These are phyloP conservation scores for Plantago rigida DNA, from an alignment of 305 asterid species.

Conservation along the genomic window DNA sequence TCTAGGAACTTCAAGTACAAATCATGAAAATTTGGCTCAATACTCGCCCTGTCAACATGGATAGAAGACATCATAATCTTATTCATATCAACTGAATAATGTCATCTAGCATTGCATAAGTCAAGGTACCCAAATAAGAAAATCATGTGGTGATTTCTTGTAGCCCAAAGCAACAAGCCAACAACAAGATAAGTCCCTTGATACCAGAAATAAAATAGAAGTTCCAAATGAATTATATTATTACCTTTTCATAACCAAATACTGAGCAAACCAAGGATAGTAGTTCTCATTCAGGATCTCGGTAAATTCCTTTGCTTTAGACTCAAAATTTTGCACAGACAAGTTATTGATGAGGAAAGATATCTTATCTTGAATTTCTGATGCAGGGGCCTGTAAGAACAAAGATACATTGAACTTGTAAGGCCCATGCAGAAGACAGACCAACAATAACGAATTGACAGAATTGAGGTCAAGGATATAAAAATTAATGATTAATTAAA, in stretches of 20 bases:
- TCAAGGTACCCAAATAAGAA: not conserved
- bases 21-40: conserved; percentile 95
- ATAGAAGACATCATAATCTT: conserved; percentile 19
- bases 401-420: conserved; percentile 20
- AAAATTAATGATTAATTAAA: not conserved
- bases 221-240: not conserved
- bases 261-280: conserved; percentile 97
- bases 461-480: not conserved
- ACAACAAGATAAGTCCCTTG: conserved; percentile 1
- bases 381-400: conserved; percentile 70
- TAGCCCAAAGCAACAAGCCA: conserved; percentile 12
- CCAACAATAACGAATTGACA: not conserved
- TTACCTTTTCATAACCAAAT: conserved; percentile 97
- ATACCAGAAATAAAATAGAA: no score
- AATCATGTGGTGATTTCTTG: conserved; percentile 2
- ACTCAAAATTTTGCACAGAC: conserved; percentile 71
- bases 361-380: conserved; percentile 89
- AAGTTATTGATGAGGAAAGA: conserved; percentile 80
- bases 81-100: no score
- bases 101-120: not conserved
- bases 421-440: conserved; percentile 5
- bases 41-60: conserved; percentile 70
- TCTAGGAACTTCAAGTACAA: conserved; percentile 91
- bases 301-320: conserved; percentile 79
- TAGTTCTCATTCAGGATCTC: conserved; percentile 67